phyloP scores from a whole-genome alignment of 148 eudicot species.

The Limonium bicolor region DNA sequence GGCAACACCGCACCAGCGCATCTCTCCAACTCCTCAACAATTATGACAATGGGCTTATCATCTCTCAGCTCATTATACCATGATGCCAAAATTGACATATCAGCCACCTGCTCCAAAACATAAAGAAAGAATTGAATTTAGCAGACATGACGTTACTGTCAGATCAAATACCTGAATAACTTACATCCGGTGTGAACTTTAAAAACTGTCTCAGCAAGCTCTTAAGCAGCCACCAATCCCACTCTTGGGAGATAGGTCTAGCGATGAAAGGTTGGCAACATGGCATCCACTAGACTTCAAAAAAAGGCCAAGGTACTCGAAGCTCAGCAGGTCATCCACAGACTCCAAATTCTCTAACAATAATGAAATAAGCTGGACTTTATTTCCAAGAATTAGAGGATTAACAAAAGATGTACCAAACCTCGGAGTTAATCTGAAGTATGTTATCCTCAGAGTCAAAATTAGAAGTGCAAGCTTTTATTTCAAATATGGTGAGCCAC shows the following conservation, averaged over 20 bases:
- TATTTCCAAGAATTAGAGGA: no score
- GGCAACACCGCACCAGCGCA: constrained; percentile 68
- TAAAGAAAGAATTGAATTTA: constrained; percentile 2
- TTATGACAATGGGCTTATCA: constrained; percentile 50
- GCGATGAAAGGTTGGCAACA: constrained; percentile 79
- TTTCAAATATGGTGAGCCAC: no score
- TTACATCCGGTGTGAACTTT: constrained; percentile 46
- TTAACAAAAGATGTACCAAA: no score
- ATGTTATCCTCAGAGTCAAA: no score
- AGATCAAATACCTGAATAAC: constrained; percentile 15
- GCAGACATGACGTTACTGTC: neutral
- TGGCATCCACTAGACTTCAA: constrained; percentile 57
- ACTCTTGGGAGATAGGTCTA: constrained; percentile 58
- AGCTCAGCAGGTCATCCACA: constrained; percentile 79
- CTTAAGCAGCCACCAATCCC: constrained; percentile 78
- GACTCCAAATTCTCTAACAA: constrained; percentile 88
- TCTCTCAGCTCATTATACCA: constrained; percentile 63
- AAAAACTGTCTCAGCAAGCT: constrained; percentile 48
- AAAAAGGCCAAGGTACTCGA: constrained; percentile 67
- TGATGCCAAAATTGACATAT: constrained; percentile 66
- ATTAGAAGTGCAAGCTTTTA: no score
- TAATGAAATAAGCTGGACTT: no score
- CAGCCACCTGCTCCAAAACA: constrained; percentile 47
- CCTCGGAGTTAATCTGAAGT: no score
- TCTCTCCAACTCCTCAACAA: constrained; percentile 82